Conservation (phyloP, 495 filamentous ascomycete genomes). For the Cudoniella acicularis region DNA sequence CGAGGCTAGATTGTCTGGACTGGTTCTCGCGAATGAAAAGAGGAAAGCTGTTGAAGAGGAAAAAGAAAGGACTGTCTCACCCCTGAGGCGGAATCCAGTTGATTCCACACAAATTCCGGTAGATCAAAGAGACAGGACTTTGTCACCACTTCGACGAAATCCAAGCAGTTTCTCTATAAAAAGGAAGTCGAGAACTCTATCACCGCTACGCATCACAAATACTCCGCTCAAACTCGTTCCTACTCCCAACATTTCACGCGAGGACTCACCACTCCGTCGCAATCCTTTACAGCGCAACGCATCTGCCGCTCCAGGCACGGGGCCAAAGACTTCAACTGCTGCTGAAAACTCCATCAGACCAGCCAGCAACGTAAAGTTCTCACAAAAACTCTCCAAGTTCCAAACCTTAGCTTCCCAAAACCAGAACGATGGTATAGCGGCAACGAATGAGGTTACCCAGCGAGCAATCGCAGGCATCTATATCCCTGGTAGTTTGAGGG, state of each 20-base stretch:
- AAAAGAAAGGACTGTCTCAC: neutral
- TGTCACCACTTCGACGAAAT: conserved; percentile 10
- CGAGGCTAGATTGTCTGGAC: neutral
- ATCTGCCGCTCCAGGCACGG: neutral
- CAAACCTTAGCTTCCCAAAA: neutral
- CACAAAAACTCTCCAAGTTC: neutral
- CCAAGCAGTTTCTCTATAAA: neutral
- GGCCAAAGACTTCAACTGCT: too few relatives aligned
- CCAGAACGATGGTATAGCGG: neutral
- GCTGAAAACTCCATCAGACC: neutral
- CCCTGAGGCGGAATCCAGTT: neutral
- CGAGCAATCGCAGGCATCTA: conserved; percentile 10
- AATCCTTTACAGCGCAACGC: neutral
- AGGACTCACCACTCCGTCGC: too few relatives aligned
- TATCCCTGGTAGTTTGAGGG: conserved; percentile 15
- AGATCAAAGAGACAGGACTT: conserved; percentile 1
- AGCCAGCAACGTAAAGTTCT: conserved; percentile 1
- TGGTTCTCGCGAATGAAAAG: neutral
- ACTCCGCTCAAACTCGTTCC: neutral
- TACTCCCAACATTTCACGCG: neutral
- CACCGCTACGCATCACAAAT: neutral
- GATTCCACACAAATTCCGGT: neutral
- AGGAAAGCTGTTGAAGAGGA: neutral
- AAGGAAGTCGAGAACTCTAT: conserved; percentile 1
- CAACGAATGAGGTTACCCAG: conserved; percentile 6